Evolutionary conservation across 1,139 yeast genomes (phyloP).

Genomic region (Diutina pseudorugosa): DNA sequence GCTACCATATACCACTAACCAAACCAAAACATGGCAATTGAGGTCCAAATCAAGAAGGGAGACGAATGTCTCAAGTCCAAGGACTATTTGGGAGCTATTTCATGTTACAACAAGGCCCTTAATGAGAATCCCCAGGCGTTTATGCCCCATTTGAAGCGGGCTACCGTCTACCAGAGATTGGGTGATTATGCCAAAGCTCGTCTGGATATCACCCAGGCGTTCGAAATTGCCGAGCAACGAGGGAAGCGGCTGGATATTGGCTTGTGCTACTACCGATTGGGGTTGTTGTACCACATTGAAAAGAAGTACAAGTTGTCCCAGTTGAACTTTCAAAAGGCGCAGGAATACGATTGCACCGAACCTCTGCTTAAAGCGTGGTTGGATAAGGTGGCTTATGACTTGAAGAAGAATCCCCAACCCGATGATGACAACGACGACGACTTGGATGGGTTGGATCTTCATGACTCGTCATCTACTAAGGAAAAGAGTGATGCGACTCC

Average conservation of each 20-base stretch:
- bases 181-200: slow-evolving; percentile 38
- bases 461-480: not conserved
- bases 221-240: slow-evolving; percentile 36
- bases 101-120: slow-evolving; percentile 19
- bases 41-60: slow-evolving; percentile 23
- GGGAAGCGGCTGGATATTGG: slow-evolving; percentile 46
- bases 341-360: slow-evolving; percentile 33
- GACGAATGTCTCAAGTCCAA: slow-evolving; percentile 18
- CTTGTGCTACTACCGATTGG: slow-evolving; percentile 48
- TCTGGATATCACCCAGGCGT: slow-evolving; percentile 42
- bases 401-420: slow-evolving; percentile 10
- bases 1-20: not conserved
- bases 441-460: not conserved
- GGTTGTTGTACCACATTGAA: slow-evolving; percentile 34
- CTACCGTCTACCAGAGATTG: slow-evolving; percentile 45
- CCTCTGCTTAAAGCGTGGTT: slow-evolving; percentile 41
- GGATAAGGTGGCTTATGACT: slow-evolving; percentile 28
- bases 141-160: slow-evolving; percentile 38
- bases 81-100: slow-evolving; percentile 27
- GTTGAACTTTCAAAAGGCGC: slow-evolving; percentile 36
- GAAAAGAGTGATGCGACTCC: not conserved
- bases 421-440: not conserved
- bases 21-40: slow-evolving; percentile 26
- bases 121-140: slow-evolving; percentile 35
- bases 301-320: slow-evolving; percentile 38